Percentiles rank a stretch among this genome's conserved stretches.
Conservation (phyloP, 495 filamentous ascomycete genomes). For the Hyaloscypha hepaticicola region DNA sequence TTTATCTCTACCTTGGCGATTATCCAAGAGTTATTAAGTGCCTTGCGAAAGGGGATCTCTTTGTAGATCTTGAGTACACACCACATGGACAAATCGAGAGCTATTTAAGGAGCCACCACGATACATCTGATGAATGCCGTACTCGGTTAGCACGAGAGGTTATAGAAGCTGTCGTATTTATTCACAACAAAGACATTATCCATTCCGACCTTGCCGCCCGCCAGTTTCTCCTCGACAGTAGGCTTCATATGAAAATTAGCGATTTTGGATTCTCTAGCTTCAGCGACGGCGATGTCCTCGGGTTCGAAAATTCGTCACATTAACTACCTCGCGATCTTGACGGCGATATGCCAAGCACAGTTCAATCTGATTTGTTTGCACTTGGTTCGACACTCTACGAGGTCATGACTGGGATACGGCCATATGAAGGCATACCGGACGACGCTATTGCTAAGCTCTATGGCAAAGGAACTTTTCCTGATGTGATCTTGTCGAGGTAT, state of each 20-base stretch:
- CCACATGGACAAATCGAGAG: conserved; percentile 2
- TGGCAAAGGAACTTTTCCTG: too few species aligned
- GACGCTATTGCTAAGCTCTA: too few species aligned
- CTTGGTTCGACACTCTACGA: conserved; percentile 7
- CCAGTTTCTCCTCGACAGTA: conserved; percentile 5
- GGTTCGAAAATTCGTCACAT: conserved; percentile 5
- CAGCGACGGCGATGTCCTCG: neutral
- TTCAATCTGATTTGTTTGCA: conserved; percentile 7
- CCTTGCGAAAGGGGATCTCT: conserved; percentile 2
- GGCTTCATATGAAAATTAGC: conserved; percentile 2
- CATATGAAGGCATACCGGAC: too few species aligned
- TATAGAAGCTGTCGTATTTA: conserved; percentile 8
- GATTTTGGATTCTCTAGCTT: conserved; percentile 7
- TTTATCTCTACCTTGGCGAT: conserved; percentile 5
- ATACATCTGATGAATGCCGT: neutral
- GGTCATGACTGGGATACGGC: too few species aligned
- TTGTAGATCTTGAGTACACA: neutral
- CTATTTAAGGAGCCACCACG: conserved; percentile 5
- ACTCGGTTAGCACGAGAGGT: neutral
- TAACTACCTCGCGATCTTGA: neutral
- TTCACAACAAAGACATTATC: conserved; percentile 7
- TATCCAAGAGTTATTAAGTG: conserved; percentile 9
- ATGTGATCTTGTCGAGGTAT: conserved; percentile 57
- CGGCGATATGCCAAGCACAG: conserved; percentile 2
- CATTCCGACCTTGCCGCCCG: conserved; percentile 8